Base-by-base conservation (phyloP, 1,284 basidiomycete species). In the Boletus coffeatus region DNA sequence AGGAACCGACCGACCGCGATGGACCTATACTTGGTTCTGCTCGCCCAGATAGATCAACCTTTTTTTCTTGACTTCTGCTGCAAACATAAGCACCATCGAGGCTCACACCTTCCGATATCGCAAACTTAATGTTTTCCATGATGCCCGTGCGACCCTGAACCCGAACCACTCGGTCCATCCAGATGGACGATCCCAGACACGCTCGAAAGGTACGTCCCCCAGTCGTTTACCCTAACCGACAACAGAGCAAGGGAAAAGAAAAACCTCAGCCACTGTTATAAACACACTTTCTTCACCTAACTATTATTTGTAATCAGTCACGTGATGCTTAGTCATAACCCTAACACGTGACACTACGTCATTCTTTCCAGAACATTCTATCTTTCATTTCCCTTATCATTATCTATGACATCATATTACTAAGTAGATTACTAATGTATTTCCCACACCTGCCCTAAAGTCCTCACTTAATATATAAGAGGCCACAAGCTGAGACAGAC, bases 171-270 rank as follows among this genome's bases (percentile, higher is more conserved):
- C 34, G 59, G 4, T 32, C 61, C 71, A 36, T 69, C 70, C 7
- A 56, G 39, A n/a, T 67, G 25, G 2, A 56, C 65, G 4, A 65
- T 62, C 18, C 68, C 73, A 48, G 73, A 67, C 4, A 78, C 70
- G 56, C 64, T 77, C 34, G 70, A 68, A 10, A 77, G 64, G 46
- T 79, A 77, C 29, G 67, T 66, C 3, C 76, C 75, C 76, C 76
- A 77, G 25, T 79, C 77, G 13, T 66, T 69, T 32, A 71, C 64
- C 61, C 77, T 77, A 36, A 7, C 16, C 39, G 37, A 14, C 11
- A 48, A 48, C 10, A 48, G 46, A 48, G 5, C 6, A 14, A 14
- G 13, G 11, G 21, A 34, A 18, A 11, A 55, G 5, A 10, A 32
- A 55, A 18, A 6, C 11, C 46, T 50, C 39, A 57, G 56, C 32